Evolutionary conservation across 805 yeast genomes (phyloP).

Genomic region (Myxozyma geophila): DNA sequence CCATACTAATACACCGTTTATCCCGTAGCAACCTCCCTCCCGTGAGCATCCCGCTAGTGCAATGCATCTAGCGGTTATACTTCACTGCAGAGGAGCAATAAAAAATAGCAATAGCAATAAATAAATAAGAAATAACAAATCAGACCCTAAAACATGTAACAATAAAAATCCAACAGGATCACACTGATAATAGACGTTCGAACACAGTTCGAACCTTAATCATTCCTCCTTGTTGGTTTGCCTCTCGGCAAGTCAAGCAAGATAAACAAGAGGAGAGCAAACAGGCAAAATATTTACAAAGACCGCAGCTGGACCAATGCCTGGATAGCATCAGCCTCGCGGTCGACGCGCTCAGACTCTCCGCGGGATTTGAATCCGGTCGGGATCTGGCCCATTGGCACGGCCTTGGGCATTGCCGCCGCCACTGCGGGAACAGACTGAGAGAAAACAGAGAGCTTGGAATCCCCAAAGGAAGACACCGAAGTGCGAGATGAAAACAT

Average conservation of each 20-base stretch:
- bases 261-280: background rate
- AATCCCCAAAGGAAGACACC: slow-evolving; percentile 18
- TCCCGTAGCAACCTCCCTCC: background rate
- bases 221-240: background rate
- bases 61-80: background rate
- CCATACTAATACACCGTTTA: slow-evolving; percentile 3
- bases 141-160: background rate
- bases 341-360: slow-evolving; percentile 5
- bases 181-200: background rate
- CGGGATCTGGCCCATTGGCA: slow-evolving; percentile 4
- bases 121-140: slow-evolving; percentile 1
- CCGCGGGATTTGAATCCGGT: background rate
- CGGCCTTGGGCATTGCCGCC: slow-evolving; percentile 1
- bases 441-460: slow-evolving; percentile 13
- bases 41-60: background rate
- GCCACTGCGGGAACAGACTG: slow-evolving; percentile 25
- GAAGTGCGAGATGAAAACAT: slow-evolving; percentile 26
- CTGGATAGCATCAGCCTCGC: slow-evolving; percentile 37
- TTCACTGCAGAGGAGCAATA: too few species aligned
- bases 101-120: background rate
- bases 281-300: slow-evolving; percentile 28
- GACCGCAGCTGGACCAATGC: slow-evolving; percentile 38
- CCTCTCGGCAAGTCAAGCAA: background rate
- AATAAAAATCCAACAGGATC: background rate
- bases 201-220: background rate